Evolutionary conservation across 192 early-diverging fungal genomes (phyloP).

Genomic region (Umbelopsis ramanniana): DNA sequence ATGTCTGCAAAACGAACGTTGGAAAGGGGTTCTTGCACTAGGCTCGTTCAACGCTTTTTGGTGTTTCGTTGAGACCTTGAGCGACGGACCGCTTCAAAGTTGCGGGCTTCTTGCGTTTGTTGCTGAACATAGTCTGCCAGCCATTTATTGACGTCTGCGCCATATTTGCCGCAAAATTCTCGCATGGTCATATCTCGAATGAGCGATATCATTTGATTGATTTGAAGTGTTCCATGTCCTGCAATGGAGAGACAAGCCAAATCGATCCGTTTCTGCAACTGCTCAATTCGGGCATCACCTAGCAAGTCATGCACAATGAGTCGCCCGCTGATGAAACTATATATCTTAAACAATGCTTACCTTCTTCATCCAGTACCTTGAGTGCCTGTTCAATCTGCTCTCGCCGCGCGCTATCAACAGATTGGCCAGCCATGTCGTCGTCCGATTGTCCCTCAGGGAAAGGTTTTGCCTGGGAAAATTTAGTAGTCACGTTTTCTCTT

Average conservation of each 20-base stretch:
- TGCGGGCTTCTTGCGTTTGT: conserved; percentile 10
- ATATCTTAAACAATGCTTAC: neutral
- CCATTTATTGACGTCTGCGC: conserved; percentile 18
- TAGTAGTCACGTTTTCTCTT: neutral
- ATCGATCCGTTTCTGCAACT: conserved; percentile 11
- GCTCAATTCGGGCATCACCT: conserved; percentile 10
- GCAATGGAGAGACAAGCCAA: conserved; percentile 12
- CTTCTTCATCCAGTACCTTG: conserved; percentile 16
- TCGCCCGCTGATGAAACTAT: neutral
- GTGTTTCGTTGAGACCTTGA: neutral
- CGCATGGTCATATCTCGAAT: conserved; percentile 20
- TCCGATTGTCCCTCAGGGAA: neutral
- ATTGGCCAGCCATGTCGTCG: neutral
- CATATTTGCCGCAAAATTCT: conserved; percentile 18
- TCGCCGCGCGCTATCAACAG: neutral
- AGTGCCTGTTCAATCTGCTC: conserved; percentile 10
- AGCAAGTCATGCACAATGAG: neutral
- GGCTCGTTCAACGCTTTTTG: conserved; percentile 11
- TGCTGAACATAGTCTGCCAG: conserved; percentile 16
- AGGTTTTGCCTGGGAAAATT: neutral
- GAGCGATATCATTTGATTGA: conserved; percentile 18
- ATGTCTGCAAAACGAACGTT: too few relatives aligned
- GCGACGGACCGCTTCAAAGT: conserved; percentile 9
- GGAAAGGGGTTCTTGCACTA: too few relatives aligned
- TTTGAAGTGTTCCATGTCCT: conserved; percentile 11